Conservation (phyloP, 305 asterid genomes). For the Coffea humblotiana region DNA sequence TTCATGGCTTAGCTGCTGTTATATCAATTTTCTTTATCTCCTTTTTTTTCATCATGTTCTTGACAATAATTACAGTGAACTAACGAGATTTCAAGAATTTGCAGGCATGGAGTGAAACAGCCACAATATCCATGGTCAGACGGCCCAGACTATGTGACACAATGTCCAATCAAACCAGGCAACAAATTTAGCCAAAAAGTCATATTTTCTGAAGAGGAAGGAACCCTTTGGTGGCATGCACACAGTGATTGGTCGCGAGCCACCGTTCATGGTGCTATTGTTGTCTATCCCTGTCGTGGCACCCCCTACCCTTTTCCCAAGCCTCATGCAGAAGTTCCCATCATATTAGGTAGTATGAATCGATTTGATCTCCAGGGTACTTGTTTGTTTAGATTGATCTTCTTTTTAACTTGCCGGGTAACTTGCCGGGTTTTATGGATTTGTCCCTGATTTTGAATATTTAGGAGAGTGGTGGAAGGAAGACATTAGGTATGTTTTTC, state of each 20-base stretch:
- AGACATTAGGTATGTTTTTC: constrained; percentile 32
- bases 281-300: constrained; percentile 41
- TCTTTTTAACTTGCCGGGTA: no score
- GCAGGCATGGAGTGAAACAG: constrained; percentile 73
- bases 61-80: not conserved
- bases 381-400: no score
- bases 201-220: constrained; percentile 54
- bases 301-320: constrained; percentile 44
- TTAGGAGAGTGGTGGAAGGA: constrained; percentile 72
- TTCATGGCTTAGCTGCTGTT: not conserved
- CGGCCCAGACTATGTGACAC: constrained; percentile 62
- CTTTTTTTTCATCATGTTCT: no score
- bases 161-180: constrained; percentile 65
- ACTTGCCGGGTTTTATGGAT: no score
- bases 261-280: constrained; percentile 64
- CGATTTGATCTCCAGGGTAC: no score
- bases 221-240: constrained; percentile 83
- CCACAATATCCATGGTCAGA: constrained; percentile 72
- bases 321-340: constrained; percentile 48
- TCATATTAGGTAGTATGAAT: constrained; percentile 49
- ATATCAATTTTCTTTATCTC: not conserved
- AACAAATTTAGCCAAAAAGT: constrained; percentile 45
- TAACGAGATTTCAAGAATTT: not conserved
- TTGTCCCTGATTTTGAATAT: not conserved
- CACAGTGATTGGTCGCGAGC: constrained; percentile 69